Conservation (phyloP, 352 stramenopile genomes). For the Pythium rishiriense region DNA sequence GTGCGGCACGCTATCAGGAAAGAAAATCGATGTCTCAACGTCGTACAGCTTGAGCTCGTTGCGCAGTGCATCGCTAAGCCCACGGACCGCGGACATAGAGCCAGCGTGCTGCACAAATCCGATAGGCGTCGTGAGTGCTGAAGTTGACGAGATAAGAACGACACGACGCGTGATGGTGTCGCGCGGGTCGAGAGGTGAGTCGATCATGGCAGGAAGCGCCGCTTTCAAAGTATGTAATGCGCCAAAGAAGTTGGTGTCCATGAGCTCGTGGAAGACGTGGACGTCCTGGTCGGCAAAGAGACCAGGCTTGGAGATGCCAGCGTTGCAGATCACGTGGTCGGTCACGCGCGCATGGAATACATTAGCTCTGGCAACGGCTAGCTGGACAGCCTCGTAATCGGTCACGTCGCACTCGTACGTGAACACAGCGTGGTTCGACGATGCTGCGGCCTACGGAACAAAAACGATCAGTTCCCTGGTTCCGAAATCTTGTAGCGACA, state of each 20-base stretch:
- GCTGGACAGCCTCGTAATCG: constrained; percentile 36
- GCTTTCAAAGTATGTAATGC: constrained; percentile 57
- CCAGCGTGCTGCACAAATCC: constrained; percentile 89
- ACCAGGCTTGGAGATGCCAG: constrained; percentile 34
- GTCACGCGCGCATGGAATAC: constrained; percentile 47
- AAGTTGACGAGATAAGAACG: constrained; percentile 54
- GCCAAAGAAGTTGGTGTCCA: constrained; percentile 64
- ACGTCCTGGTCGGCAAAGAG: constrained; percentile 58
- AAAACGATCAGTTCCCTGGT: too few relatives aligned
- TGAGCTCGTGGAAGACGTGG: constrained; percentile 38
- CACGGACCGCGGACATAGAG: constrained; percentile 89
- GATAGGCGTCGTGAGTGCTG: constrained; percentile 54
- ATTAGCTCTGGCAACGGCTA: constrained; percentile 48
- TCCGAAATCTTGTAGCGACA: too few relatives aligned
- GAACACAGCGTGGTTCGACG: constrained; percentile 35
- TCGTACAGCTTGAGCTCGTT: constrained; percentile 71
- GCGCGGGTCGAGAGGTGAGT: not conserved
- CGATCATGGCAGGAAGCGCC: constrained; percentile 55
- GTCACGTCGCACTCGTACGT: constrained; percentile 43
- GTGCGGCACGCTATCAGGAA: constrained; percentile 66
- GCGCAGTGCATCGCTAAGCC: constrained; percentile 89
- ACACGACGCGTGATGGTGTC: constrained; percentile 36
- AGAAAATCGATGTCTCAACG: constrained; percentile 85
- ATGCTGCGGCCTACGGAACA: not conserved
- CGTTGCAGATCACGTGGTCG: constrained; percentile 60